Conservation (phyloP, 495 filamentous ascomycete genomes). For the Letharia lupina region DNA sequence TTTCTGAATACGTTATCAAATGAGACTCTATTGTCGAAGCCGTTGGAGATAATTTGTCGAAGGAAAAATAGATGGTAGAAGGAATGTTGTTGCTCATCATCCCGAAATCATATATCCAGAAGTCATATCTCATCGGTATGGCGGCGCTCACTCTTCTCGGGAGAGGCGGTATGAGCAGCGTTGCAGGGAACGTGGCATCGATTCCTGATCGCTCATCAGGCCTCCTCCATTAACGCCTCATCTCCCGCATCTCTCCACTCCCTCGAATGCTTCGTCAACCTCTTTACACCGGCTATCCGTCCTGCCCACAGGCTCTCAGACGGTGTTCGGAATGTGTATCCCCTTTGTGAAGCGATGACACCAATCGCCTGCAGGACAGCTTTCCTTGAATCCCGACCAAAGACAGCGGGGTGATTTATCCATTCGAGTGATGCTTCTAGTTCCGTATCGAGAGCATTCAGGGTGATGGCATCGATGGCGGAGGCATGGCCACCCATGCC, state of each 20-base stretch:
- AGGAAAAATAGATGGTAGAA: not conserved
- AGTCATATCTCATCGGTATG: not conserved
- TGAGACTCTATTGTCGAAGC: not conserved
- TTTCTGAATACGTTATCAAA: not conserved
- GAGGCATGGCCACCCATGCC: conserved; percentile 38
- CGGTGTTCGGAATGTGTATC: conserved; percentile 84
- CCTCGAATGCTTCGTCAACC: conserved; percentile 65
- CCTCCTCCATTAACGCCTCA: conserved; percentile 78
- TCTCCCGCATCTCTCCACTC: conserved; percentile 83
- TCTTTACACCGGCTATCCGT: conserved; percentile 66
- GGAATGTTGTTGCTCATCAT: not conserved
- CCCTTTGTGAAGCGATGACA: conserved; percentile 88
- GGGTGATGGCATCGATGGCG: conserved; percentile 54
- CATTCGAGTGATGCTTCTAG: conserved; percentile 92
- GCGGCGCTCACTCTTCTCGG: not conserved
- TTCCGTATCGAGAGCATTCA: conserved; percentile 82
- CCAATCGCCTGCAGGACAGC: conserved; percentile 94
- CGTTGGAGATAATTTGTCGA: not conserved
- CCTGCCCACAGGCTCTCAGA: conserved; percentile 80
- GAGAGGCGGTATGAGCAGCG: not conserved
- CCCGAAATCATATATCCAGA: not conserved
- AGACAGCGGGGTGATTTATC: conserved; percentile 96
- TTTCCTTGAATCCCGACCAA: conserved; percentile 89
- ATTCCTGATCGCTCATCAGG: conserved; percentile 19
- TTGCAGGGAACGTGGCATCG: not conserved